These are phyloP conservation scores for Eucalyptus regnans DNA, from an alignment of 345 rosid genomes.

Conservation along the genomic window DNA sequence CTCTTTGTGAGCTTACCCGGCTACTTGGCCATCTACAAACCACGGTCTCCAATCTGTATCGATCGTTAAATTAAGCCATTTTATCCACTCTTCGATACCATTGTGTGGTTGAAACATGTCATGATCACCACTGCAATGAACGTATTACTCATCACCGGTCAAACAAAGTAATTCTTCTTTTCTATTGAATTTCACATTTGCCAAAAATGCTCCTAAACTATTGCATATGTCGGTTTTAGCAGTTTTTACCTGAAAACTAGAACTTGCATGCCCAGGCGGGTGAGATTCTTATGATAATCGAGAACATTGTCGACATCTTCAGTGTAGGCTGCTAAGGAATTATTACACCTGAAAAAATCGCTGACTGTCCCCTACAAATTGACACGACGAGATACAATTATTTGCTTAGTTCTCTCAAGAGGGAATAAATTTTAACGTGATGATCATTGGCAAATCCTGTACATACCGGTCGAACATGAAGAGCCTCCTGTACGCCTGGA, in stretches of 20 bases:
- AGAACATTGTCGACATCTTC: background rate
- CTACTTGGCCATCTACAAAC: slow-evolving; percentile 13
- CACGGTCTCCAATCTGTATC: slow-evolving; percentile 11
- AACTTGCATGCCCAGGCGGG: background rate
- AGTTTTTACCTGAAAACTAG: slow-evolving; percentile 3
- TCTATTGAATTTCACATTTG: background rate
- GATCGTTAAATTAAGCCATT: slow-evolving; percentile 1
- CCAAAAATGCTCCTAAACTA: background rate
- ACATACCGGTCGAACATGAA: slow-evolving; percentile 11
- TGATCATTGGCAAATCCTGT: no score
- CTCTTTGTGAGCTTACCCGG: slow-evolving; percentile 9
- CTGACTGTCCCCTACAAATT: slow-evolving; percentile 4
- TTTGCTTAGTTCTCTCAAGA: no score
- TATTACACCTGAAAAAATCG: slow-evolving; percentile 8
- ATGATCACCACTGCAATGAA: slow-evolving; percentile 14
- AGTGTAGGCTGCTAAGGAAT: background rate
- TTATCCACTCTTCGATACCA: slow-evolving; percentile 14
- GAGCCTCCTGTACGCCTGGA: slow-evolving; percentile 7
- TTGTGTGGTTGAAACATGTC: slow-evolving; percentile 10
- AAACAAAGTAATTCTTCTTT: background rate
- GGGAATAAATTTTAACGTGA: background rate
- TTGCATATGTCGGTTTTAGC: background rate
- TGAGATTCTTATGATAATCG: slow-evolving; percentile 5
- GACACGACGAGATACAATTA: background rate
- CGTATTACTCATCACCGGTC: background rate